A percentile compares a stretch with the other conserved stretches of the same genome.
phyloP scores from a whole-genome alignment of 306 rosid species.

The Glycine latifolia region DNA sequence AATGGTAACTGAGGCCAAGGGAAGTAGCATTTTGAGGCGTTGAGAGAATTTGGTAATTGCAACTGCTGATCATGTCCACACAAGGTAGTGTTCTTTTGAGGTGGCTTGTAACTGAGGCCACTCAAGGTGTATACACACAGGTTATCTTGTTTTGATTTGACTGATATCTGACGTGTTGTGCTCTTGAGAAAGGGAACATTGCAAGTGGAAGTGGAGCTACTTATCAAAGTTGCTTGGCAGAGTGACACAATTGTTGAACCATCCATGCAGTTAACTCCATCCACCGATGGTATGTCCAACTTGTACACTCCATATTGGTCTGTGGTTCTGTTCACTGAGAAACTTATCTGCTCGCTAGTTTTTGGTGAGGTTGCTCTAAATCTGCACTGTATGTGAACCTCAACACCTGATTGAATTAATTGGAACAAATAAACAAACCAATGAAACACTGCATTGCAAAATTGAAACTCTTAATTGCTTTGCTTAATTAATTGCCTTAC shows the following conservation, averaged over 20 bases:
- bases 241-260: slow-evolving; percentile 60
- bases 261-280: slow-evolving; percentile 64
- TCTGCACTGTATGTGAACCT: slow-evolving; percentile 73
- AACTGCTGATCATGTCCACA: slow-evolving; percentile 48
- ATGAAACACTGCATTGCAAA: neutral
- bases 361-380: slow-evolving; percentile 64
- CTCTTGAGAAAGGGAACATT: slow-evolving; percentile 57
- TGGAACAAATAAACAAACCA: too few relatives aligned
- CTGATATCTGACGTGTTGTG: slow-evolving; percentile 57
- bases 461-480: too few relatives aligned
- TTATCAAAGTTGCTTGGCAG: slow-evolving; percentile 64
- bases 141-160: slow-evolving; percentile 67
- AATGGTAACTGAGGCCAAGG: slow-evolving; percentile 54
- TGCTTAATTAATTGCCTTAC: slow-evolving; percentile 42
- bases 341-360: slow-evolving; percentile 56
- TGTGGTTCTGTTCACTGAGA: slow-evolving; percentile 69
- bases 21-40: slow-evolving; percentile 60
- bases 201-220: slow-evolving; percentile 58
- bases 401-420: slow-evolving; percentile 56
- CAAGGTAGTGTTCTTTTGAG: slow-evolving; percentile 54
- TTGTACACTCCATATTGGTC: slow-evolving; percentile 63
- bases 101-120: slow-evolving; percentile 63
- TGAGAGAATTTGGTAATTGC: slow-evolving; percentile 7
- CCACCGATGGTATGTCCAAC: slow-evolving; percentile 68
- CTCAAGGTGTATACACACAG: slow-evolving; percentile 71